Evolutionary conservation across 768 basidiomycete genomes (phyloP), one percentile per base, ranked within the genome.

Genomic region (Tephrocybe sp.): DNA sequence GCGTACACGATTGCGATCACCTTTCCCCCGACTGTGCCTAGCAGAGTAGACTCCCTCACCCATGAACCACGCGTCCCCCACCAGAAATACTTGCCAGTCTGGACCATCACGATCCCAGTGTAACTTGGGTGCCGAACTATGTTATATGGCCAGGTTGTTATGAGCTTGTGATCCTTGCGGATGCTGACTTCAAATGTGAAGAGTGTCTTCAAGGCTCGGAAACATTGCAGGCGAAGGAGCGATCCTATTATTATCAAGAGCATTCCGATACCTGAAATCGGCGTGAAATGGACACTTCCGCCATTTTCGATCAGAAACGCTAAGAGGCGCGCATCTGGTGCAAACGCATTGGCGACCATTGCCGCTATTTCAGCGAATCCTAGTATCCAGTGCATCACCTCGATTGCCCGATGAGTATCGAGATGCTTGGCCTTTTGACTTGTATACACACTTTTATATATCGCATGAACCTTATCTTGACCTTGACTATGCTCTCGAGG

Each of bases 101-200:
- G 55, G 6, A 63, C 54, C 3, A 74, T 42, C 12, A 65, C 17
- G 3, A 55, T 56, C 18, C 62, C 69, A 0, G 62, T 54, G 47
- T 72, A 71, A n/a, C 61, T 56, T 6, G 71, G 71, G 50, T 72
- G 70, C 20, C 70, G 69, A 3, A 70, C 66, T 21, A 68, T 42
- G 23, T 52, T 48, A 52, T 71, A 72, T 3, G 71, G 70, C 3
- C 71, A 66, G 0, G 55, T 61, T 1, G 65, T 69, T n/a, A 72
- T 50, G 24, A 69, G 60, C 10, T 52, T 57, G 36, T 68, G 63
- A 24, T 62, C 58, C 18, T 58, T 52, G 21, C 53, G 57, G n/a
- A 65, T 59, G 48, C 67, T 68, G 28, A 75, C 56, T 32, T 75
- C 67, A 47, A 71, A 74, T 18, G 73, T 77, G 65, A 76, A 77